Evolutionary conservation across 2,329 filamentous ascomycete species (phyloP), one percentile per base, ranked within the genome.

Genomic region (Hypoxylon sp.): DNA sequence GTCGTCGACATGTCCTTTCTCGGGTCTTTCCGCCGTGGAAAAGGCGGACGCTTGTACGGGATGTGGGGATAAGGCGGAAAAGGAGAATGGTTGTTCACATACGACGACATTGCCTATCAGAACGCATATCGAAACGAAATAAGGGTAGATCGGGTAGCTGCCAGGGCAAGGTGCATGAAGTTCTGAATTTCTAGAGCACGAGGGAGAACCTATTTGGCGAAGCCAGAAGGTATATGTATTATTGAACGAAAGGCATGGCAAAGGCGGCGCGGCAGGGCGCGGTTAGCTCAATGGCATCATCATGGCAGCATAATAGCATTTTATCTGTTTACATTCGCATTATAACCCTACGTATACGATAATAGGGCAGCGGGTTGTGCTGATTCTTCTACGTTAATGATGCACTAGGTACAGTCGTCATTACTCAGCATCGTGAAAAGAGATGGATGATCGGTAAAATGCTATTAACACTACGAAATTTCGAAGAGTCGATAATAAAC

Each of bases 1-100:
- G 0, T 61, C 30, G 32, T 46, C 51, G 13, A 52, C 61, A 0
- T 76, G 74, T 45, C 74, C 74, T 5, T 76, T 76, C 51, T 70
- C 73, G 0, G 74, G 73, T 0, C 17, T 75, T 25, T 64, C 65
- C 4, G 61, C 61, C 11, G 41, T 30, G 17, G 61, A 57, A 3
- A 68, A 65, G 46, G 46, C 68, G 2, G 68, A 68, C 1, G 56
- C 59, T 30, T 70, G 68, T 41, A 63, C 11, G 17, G 62, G 68
- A 17, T 70, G 68, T 17, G 65, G 55, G 6, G 65, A 70, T 5
- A 59, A 68, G 28, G 49, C 10, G 1, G 68, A 66, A 9, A 63
- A 64, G 36, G 55, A 65, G 59, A 56, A 57, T 30, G 64, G 59
- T 14, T 70, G 68, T 11, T 49, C 46, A 30, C 34, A 5, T 43